Evolutionary conservation across 768 basidiomycete species (phyloP), one percentile per base, ranked within the genome.

Genomic region (Suillus subalutaceus): DNA sequence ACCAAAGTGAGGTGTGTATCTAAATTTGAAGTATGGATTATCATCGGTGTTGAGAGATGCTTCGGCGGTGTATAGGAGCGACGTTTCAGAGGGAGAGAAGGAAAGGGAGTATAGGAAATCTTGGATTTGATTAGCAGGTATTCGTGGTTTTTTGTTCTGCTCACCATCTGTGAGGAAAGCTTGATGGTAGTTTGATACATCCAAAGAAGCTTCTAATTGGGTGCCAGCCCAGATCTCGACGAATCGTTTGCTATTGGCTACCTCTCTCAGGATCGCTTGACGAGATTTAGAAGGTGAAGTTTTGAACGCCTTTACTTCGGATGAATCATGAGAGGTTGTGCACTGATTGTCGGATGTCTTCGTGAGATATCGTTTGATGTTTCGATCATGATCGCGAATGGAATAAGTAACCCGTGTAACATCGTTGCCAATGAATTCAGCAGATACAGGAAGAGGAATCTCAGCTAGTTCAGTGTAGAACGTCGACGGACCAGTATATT

Each of bases 141-240:
- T 57, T 59, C 52, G 20, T 23, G 3, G 8, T 2, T 23, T 8
- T 13, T 16, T 6, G 7, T 15, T 20, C 6, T 53, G 35, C 73
- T 65, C 67, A 88, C 90, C 88, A 69, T 92, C 90, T 5, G 83
- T 78, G 68, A 88, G 88, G 69, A 89, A 90, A 9, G 82, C 80
- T 0, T 83, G 85, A 64, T 91, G 89, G 4, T 71, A 69, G 35
- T 86, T 82, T 1, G 88, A 85, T 20, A 90, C 88, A 40, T 90
- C 86, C 37, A 84, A 70, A 0, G 82, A 83, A 0, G 77, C 79
- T 58, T 85, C 81, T 3, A 88, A 72, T 9, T 73, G 68, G 38
- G 81, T 78, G 0, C 78, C 80, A 0, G 74, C 70, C 88, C 89
- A 90, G 15, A 91, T 75, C 73, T 92, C 90, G 0, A 91, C 81